A percentile compares a stretch with the other conserved stretches of the same genome.
These are phyloP conservation scores for Escallonia rubra DNA, from an alignment of 129 eudicot species.

Conservation along the genomic window DNA sequence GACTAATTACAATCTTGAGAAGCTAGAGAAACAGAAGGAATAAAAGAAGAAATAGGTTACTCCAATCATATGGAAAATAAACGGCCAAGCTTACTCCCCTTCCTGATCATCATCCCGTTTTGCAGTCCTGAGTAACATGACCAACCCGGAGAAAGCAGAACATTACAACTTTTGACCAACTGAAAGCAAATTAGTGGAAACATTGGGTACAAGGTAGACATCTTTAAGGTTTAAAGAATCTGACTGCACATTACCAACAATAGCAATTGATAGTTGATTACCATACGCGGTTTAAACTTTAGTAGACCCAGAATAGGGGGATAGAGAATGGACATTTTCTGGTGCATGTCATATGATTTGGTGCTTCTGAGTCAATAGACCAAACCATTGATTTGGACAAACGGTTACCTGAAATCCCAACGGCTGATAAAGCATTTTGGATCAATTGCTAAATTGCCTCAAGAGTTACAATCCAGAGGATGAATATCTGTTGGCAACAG, in stretches of 20 bases:
- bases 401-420: not conserved
- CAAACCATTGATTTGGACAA: not conserved
- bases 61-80: too few relatives aligned
- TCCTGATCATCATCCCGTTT: too few relatives aligned
- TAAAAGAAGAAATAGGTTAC: too few relatives aligned
- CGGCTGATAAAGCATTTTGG: not conserved
- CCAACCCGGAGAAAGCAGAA: too few relatives aligned
- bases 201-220: too few relatives aligned
- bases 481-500: not conserved
- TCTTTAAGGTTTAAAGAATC: too few relatives aligned
- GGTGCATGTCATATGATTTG: not conserved
- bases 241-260: not conserved
- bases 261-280: not conserved
- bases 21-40: too few relatives aligned
- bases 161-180: too few relatives aligned
- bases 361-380: not conserved
- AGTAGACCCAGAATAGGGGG: not conserved
- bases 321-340: not conserved
- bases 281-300: not conserved
- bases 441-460: not conserved
- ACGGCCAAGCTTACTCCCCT: too few relatives aligned
- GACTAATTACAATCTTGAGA: not conserved
- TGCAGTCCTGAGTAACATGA: too few relatives aligned
- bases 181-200: too few relatives aligned
- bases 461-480: not conserved